Base-by-base conservation (phyloP, 345 rosid genomes). In the Abelmoschus esculentus region DNA sequence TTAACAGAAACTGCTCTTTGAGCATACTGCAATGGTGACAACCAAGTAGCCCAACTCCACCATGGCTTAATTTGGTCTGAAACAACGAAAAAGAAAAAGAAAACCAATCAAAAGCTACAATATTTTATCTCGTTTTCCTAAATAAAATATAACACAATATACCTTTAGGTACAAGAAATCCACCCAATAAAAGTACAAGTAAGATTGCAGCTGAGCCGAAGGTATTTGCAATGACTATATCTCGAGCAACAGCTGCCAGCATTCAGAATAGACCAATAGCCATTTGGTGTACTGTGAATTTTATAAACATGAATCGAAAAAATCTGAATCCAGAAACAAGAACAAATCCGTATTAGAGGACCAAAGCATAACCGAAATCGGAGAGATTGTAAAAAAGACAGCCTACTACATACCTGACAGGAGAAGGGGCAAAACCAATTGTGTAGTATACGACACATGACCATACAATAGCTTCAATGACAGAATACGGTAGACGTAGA, bases 11-110 rank as follows among this genome's bases (percentile, higher is more conserved):
- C 74, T 60, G 97, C 96, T 38, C 88, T 81, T 72, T 90, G 97
- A 42, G 79, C 93, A 74, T 93, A 93, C 28, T 96, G 79, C 72
- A 93, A 66, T 1, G 98, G 97, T 12, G 98, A 90, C 56, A 93
- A 18, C 98, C 98, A 93, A 78, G 76, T 89, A n/a, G 83, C 98
- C 98, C 98, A 93, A 49, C 73, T 13, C 98, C 97, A 93, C 97
- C 96, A 87, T 0, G 97, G 90, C 55, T 86, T 89, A 68, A 90
- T 87, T 69, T 72, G 70, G 42, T 61, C 98, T 93, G 90, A 68
- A 38, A 70, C 28, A 71, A 36, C 28, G 50, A 75, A 5, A 34
- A 56, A 40, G 7, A 68, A 36, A 1, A 22, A 22, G 26, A 9
- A 46, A 29, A 28, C 47, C 65, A 34, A 73, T 14, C 14, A 70